Base-by-base conservation (phyloP, 2,329 filamentous ascomycete species). In the Trichoderma sp. region DNA sequence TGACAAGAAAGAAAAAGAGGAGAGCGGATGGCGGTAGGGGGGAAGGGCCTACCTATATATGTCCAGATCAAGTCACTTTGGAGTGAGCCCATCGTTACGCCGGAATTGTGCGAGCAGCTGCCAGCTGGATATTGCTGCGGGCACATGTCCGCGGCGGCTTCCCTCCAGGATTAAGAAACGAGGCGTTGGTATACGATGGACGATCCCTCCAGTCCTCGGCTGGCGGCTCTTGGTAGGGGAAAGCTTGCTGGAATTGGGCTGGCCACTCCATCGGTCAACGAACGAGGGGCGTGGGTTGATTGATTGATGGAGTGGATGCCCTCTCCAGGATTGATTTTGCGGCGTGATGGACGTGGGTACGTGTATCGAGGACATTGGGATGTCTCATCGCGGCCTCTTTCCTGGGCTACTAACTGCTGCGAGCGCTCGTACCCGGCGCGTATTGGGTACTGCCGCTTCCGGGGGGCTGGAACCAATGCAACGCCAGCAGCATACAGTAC, bases 31-130 rank as follows among this genome's bases (percentile, higher is more conserved):
- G n/a, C 14, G 59, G 24, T 16, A 68, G 40, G 24, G 47, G 47
- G 24, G 47, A 31, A 27, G 37, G 57, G 52, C 27, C 52, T 63
- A 60, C 65, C 59, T 65, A 64, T 59, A 47, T 14, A 49, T 55
- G 16, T 27, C 19, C 56, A 49, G 14, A n/a, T 13, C n/a, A 16
- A 19, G 7, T n/a, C 40, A 43, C 40, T 43, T 13, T 11, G 27
- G 27, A 40, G 53, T n/a, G 16, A 49, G 21, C 47, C 40, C 47
- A 49, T 29, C 27, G 61, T 64, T 56, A 64, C 61, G 61, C 61
- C 52, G 61, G 52, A 56, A 43, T 31, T 64, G 49, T 64, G 49
- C 61, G 49, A 31, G 61, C 61, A 55, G 61, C 37, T 66, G 64
- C 55, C 64, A 59, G 31, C 40, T 24, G n/a, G 37, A 65, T 40